Base-by-base conservation (phyloP, 164 flowering plant species). In the Echeveria elegans region DNA sequence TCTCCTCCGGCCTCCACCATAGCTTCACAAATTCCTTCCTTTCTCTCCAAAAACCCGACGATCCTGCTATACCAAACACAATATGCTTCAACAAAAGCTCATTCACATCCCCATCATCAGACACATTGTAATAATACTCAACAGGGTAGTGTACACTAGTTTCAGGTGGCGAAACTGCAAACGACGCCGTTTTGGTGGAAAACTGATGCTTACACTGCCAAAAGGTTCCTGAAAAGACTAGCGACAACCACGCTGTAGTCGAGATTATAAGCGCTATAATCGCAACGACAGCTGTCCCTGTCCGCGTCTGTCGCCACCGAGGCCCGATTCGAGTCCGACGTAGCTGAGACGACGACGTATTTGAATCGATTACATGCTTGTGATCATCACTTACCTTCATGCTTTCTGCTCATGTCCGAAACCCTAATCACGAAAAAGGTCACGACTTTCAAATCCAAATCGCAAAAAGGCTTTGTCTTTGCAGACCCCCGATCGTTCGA, bases 11-110 rank as follows among this genome's bases (percentile, higher is more conserved):
- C 4, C 80, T 74, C 90, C 90, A 86, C 94, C 90, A 88, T 4
- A 86, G 74, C 71, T 73, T 77, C 19, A 84, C 76, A 18, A 76
- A 86, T 65, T 84, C 77, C 72, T 83, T 82, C 14, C 93, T 76
- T n/a, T 69, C 72, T 15, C 72, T 71, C 88, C 89, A 88, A 23
- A 82, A 74, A 38, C 80, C 81, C 8, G 86, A 70, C 1, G 89
- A 85, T 50, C 87, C 85, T 0, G 84, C 88, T 14, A 85, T 84
- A 59, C 89, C 93, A 65, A 85, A 85, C 31, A 82, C 82, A 21
- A 88, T 74, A 69, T 88, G 81, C 43, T 68, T 68, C 58, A 79
- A 63, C 2, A 76, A 72, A 34, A 82, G 69, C 24, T 63, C 70
- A 12, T 63, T 47, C 12, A 7, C 14, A 0, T n/a, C 30, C 7